Evolutionary conservation across 306 rosid species (phyloP).

Genomic region (Cicer bijugum): DNA sequence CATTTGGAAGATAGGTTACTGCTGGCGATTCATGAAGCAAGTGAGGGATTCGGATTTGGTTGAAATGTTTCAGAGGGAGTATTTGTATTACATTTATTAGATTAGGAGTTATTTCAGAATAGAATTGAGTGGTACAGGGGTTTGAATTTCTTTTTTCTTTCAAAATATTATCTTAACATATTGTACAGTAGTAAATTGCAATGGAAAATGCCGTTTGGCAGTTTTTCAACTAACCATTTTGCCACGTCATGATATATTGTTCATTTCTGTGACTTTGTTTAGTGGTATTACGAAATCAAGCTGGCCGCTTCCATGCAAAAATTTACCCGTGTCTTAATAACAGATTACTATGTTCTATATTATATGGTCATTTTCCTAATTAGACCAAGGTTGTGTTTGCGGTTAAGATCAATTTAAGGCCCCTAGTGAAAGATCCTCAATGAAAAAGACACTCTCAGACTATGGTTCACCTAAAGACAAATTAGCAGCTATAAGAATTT

Average conservation of each 20-base stretch:
- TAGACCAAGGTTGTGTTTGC: neutral
- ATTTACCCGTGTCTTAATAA: too few relatives aligned
- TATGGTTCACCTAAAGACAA: too few relatives aligned
- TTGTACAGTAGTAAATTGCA: conserved; percentile 80
- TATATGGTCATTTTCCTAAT: neutral
- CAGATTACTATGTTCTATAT: neutral
- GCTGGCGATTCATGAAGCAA: conserved; percentile 93
- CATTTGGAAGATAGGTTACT: conserved; percentile 89
- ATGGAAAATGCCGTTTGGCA: conserved; percentile 75
- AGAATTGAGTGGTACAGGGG: conserved; percentile 66
- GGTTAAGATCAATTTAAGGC: too few relatives aligned
- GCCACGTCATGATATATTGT: neutral
- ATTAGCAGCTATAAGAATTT: too few relatives aligned
- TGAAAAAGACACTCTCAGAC: too few relatives aligned
- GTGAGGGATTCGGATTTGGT: conserved; percentile 97
- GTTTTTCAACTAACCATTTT: conserved; percentile 51
- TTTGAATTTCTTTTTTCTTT: conserved; percentile 46
- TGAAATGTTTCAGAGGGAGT: conserved; percentile 43
- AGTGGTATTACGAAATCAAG: neutral
- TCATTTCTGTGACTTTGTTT: neutral
- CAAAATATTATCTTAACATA: conserved; percentile 54
- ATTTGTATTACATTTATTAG: conserved; percentile 58
- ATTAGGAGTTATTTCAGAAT: conserved; percentile 49
- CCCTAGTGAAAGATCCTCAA: too few relatives aligned
- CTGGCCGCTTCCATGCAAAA: neutral